phyloP scores from a whole-genome alignment of 2,329 filamentous ascomycete species.

The Hymenoscyphus fructigenus region DNA sequence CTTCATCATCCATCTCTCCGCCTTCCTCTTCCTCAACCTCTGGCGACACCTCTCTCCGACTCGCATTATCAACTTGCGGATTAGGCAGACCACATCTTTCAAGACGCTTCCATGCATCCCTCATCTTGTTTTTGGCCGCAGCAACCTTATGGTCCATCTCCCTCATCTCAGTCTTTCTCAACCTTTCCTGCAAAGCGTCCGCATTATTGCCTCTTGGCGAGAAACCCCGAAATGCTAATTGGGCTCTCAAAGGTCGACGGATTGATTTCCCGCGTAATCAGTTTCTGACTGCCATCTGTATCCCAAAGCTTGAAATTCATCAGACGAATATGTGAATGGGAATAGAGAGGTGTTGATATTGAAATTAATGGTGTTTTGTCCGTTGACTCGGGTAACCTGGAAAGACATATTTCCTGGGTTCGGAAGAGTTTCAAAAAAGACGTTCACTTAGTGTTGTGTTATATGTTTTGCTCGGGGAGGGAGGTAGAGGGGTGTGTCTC shows the following conservation, averaged over 20 bases:
- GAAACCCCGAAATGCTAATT: background rate
- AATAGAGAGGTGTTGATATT: background rate
- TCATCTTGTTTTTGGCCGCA: background rate
- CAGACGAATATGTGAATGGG: background rate
- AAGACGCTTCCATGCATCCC: background rate
- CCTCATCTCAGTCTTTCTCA: background rate
- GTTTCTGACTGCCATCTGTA: background rate
- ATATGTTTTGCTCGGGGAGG: no score
- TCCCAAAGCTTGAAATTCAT: background rate
- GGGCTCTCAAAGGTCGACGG: background rate
- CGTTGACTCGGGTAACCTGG: background rate
- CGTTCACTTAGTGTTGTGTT: no score
- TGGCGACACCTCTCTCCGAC: background rate
- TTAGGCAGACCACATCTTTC: background rate
- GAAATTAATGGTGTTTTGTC: background rate
- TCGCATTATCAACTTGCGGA: background rate
- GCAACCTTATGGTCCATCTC: background rate
- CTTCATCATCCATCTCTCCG: background rate
- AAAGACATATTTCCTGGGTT: background rate
- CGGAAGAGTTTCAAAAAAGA: no score
- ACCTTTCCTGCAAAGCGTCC: background rate
- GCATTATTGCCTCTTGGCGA: background rate
- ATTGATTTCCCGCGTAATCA: background rate
- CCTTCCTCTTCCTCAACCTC: background rate
- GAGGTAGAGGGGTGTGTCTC: no score